These are phyloP conservation scores for Xylaria bambusicola DNA, from an alignment of 495 filamentous ascomycete genomes.

Conservation along the genomic window DNA sequence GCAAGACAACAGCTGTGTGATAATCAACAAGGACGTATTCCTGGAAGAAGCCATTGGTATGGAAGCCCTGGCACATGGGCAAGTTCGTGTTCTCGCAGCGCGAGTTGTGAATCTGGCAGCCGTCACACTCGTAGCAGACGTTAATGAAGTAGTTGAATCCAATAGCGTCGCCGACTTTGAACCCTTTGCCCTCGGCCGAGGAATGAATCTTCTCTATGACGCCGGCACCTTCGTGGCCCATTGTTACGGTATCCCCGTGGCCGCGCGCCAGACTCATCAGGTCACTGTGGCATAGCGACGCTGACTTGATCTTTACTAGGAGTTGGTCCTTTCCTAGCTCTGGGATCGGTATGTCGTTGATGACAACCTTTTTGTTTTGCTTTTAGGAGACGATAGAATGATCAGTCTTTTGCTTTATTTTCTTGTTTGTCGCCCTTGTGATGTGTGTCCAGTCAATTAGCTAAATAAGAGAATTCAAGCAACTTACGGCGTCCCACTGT, in stretches of 20 bases:
- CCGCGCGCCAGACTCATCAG: constrained; percentile 21
- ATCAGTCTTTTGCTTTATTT: not conserved
- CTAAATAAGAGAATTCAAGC: too few relatives aligned
- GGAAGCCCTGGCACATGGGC: constrained; percentile 38
- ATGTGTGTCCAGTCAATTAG: not conserved
- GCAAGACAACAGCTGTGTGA: constrained; percentile 39
- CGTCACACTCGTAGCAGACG: constrained; percentile 43
- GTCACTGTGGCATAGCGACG: constrained; percentile 43
- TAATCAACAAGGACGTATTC: constrained; percentile 42
- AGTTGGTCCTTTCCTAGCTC: constrained; percentile 33
- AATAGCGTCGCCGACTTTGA: constrained; percentile 38
- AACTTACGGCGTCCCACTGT: constrained; percentile 22
- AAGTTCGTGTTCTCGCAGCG: constrained; percentile 36
- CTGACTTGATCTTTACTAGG: constrained; percentile 41
- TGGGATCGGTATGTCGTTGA: constrained; percentile 41
- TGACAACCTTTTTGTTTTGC: constrained; percentile 17
- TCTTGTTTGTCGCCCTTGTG: not conserved
- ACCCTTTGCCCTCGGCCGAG: constrained; percentile 37
- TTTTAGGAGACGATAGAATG: not conserved
- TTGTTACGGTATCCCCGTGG: constrained; percentile 24
- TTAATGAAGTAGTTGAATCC: constrained; percentile 41
- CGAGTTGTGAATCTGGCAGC: constrained; percentile 41
- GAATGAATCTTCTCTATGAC: constrained; percentile 38
- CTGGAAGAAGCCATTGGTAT: constrained; percentile 41
- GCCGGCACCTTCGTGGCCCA: constrained; percentile 45